Conservation (phyloP, 2,329 filamentous ascomycete species). For the Tolypocladium guangdongense region DNA sequence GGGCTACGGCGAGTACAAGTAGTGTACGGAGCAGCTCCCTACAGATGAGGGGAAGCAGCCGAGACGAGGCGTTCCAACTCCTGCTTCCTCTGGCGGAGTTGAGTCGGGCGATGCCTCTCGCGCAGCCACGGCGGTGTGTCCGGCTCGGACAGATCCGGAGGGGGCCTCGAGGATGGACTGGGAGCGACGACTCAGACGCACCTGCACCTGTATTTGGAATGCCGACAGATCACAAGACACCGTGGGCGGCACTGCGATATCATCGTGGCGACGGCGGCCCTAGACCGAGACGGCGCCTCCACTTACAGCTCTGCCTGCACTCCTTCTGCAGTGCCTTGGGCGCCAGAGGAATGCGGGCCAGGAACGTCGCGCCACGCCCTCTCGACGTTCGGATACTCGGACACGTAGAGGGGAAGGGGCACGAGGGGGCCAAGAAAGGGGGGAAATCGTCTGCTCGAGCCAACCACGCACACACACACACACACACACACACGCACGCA, state of each 20-base stretch:
- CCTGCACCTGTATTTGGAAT: neutral
- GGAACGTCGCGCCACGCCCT: neutral
- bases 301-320: neutral
- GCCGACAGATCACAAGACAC: neutral
- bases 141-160: neutral
- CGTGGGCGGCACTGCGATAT: neutral
- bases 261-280: neutral
- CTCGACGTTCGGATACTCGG: neutral
- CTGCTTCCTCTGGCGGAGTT: neutral
- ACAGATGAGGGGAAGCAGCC: neutral
- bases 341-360: neutral
- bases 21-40: neutral
- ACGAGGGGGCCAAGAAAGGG: neutral
- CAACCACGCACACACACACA: neutral
- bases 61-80: neutral
- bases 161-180: neutral
- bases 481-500: neutral
- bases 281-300: neutral
- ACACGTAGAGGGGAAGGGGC: neutral
- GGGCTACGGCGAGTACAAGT: neutral
- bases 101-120: neutral
- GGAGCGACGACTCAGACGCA: neutral
- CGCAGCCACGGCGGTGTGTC: neutral
- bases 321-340: neutral
- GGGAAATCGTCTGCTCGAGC: neutral